phyloP scores from a whole-genome alignment of 2,329 filamentous ascomycete genomes.

The Lachnellula occidentalis region DNA sequence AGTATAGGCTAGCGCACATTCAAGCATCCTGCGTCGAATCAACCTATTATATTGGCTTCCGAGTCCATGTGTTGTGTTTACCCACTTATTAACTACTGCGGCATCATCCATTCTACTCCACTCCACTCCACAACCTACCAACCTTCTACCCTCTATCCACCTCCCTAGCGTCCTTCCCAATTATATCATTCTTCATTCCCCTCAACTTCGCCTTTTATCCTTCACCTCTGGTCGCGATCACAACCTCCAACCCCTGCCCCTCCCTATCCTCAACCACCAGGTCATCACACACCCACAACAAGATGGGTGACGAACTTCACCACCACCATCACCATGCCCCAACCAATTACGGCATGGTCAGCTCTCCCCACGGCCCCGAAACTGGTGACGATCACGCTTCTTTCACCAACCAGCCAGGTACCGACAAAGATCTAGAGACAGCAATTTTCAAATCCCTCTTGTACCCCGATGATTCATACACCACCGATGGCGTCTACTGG shows the following conservation, averaged over 20 bases:
- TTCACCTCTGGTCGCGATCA: too few relatives aligned
- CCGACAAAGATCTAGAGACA: not conserved
- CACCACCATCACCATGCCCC: conserved; percentile 26
- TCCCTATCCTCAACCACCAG: not conserved
- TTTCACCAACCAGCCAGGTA: conserved; percentile 13
- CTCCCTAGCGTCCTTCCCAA: too few relatives aligned
- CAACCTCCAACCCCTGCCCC: not conserved
- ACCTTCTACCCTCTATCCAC: not conserved
- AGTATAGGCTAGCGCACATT: not conserved
- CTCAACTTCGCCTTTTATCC: too few relatives aligned
- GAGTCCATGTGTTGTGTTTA: not conserved
- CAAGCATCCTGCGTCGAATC: not conserved
- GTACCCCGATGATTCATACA: conserved; percentile 84
- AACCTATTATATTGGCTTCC: not conserved
- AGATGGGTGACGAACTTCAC: conserved; percentile 22
- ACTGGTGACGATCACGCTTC: conserved; percentile 27
- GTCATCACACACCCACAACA: conserved; percentile 3
- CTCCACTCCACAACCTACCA: not conserved
- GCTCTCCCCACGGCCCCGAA: conserved; percentile 29
- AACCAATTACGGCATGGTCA: conserved; percentile 21
- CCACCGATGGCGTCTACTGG: conserved; percentile 81
- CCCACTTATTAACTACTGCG: not conserved
- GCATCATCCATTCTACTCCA: too few relatives aligned
- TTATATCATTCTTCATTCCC: too few relatives aligned
- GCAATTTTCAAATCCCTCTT: conserved; percentile 74